Base-by-base conservation (phyloP, 2,329 filamentous ascomycete species). In the Colletotrichum falcatum region DNA sequence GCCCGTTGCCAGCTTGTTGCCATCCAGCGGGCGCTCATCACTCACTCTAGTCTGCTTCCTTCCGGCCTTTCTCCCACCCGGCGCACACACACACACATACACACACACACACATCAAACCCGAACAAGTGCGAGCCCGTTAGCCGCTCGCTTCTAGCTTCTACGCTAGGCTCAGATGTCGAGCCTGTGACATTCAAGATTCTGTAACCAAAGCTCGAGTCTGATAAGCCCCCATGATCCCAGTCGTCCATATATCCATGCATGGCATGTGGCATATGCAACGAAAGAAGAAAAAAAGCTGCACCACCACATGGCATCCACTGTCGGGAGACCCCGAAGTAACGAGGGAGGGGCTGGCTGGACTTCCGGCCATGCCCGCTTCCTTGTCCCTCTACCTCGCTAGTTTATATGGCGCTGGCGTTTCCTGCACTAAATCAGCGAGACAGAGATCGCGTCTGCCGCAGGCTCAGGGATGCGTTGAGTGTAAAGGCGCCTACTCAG, bases 121-220 rank as follows among this genome's bases (percentile, higher is more conserved):
- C 16, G 26, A 37, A 26, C 6, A 58, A n/a, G 60, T 53, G 35
- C 37, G 58, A 61, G 16, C 44, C 63, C 55, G 23, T 18, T 46
- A 42, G 39, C 62, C 62, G 20, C n/a, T 35, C 46, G 30, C 54
- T 53, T 42, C 28, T 53, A 18, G 42, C 54, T 53, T 42, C 28
- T 53, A 18, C 33, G 7, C 37, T 46, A 37, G 23, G n/a, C 39
- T 46, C 9, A 46, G 23, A 49, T 16, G 44, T 49, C 20, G 26
- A 46, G 64, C 53, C 51, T 70, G 64, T 70, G 67, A 70, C 67
- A 62, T 18, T 48, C 44, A 59, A 67, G 58, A 54, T 70, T 62
- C 67, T 70, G 67, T 70, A 64, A 70, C 26, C 42, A 60, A 26
- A 48, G 26, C n/a, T 61, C 33, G 42, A 51, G 53, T 49, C 53